Evolutionary conservation across 116 monocot genomes (phyloP).

Genomic region (Cymodocea nodosa): DNA sequence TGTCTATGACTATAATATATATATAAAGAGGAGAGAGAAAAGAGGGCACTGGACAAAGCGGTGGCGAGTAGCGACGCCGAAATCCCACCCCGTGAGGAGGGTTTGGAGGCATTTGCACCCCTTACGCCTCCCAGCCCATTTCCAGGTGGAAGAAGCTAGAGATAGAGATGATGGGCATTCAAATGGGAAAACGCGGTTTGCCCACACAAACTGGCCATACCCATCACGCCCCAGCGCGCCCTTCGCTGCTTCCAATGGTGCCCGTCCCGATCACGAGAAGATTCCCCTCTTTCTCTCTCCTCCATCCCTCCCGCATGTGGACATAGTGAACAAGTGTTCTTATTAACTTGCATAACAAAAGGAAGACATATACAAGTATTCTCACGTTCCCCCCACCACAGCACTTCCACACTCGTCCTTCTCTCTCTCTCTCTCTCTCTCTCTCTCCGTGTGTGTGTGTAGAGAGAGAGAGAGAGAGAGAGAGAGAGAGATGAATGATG

Average conservation of each 20-base stretch:
- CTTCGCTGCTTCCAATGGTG: conserved; percentile 7
- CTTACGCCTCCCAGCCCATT: conserved; percentile 1
- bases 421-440: no score
- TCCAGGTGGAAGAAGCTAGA: no score
- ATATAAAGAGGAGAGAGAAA: neutral
- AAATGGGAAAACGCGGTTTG: neutral
- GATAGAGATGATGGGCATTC: no score
- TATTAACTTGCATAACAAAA: no score
- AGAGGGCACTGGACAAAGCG: neutral
- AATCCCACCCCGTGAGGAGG: conserved; percentile 10
- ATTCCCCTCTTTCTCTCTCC: conserved; percentile 9
- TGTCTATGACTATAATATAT: no score
- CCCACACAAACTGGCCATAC: no score
- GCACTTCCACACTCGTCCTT: neutral
- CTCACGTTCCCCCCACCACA: neutral
- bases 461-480: no score
- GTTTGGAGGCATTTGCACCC: conserved; percentile 12
- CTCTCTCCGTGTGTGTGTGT: no score
- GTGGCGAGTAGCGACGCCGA: conserved; percentile 1
- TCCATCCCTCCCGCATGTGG: neutral
- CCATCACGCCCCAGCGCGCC: no score
- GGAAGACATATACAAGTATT: neutral
- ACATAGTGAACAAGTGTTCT: no score
- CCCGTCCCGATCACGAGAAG: conserved; percentile 3
- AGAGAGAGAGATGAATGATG: no score